These are phyloP conservation scores for Pythium rishiriense DNA, from an alignment of 352 stramenopile genomes.

Conservation along the genomic window DNA sequence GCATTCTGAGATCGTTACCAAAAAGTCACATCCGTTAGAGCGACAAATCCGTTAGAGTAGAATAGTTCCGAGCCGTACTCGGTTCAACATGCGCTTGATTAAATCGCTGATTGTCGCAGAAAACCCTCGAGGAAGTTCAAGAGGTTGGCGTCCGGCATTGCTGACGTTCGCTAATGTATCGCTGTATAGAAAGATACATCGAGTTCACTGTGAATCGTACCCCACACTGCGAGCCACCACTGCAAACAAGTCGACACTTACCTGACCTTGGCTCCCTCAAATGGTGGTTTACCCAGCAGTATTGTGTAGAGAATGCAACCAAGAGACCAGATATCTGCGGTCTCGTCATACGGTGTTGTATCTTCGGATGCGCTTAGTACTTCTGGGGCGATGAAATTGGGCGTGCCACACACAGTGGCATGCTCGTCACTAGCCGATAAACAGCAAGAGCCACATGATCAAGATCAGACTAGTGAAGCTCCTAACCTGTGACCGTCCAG, in stretches of 20 bases:
- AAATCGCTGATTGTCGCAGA: conserved; percentile 55
- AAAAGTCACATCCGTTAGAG: neutral
- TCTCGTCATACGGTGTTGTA: conserved; percentile 46
- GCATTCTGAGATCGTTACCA: conserved; percentile 38
- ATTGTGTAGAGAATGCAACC: conserved; percentile 81
- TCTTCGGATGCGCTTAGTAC: conserved; percentile 39
- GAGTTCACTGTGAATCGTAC: no score
- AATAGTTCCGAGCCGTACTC: conserved; percentile 28
- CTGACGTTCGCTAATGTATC: conserved; percentile 74
- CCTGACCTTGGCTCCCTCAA: conserved; percentile 76
- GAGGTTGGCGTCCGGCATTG: conserved; percentile 40
- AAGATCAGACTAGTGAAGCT: neutral
- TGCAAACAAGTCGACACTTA: no score
- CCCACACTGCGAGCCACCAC: no score
- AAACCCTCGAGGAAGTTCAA: conserved; percentile 56
- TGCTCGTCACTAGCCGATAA: conserved; percentile 41
- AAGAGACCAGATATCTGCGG: conserved; percentile 80
- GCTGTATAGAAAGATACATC: conserved; percentile 30
- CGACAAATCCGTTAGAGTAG: neutral
- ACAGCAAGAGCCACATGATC: neutral
- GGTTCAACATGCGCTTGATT: conserved; percentile 59
- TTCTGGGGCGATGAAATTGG: conserved; percentile 84
- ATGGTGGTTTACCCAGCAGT: conserved; percentile 61
- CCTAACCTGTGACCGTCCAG: no score
- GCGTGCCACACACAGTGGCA: conserved; percentile 75